phyloP scores from a whole-genome alignment of 2,329 filamentous ascomycete species.

The Botrytis byssoidea region DNA sequence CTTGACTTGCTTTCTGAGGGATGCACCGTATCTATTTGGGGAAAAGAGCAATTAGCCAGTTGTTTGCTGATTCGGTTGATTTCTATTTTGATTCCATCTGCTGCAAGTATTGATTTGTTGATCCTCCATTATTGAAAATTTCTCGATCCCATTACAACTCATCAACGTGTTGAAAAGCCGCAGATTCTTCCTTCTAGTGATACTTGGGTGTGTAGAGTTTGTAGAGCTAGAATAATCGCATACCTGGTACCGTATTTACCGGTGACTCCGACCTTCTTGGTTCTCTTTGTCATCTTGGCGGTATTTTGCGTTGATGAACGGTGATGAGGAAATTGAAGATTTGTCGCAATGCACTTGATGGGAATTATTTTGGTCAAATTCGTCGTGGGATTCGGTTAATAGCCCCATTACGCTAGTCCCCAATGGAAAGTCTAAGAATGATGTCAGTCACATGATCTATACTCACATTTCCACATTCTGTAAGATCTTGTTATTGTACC shows the following conservation, averaged over 20 bases:
- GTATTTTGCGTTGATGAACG: slow-evolving; percentile 39
- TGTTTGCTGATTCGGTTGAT: slow-evolving; percentile 12
- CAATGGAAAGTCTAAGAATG: neutral
- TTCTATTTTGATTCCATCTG: neutral
- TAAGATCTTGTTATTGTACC: neutral
- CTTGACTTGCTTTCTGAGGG: slow-evolving; percentile 98
- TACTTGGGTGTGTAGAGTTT: slow-evolving; percentile 17
- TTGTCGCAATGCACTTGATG: slow-evolving; percentile 24
- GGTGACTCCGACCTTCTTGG: slow-evolving; percentile 98
- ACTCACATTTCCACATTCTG: neutral
- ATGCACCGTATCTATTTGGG: slow-evolving; percentile 83
- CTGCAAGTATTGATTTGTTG: neutral
- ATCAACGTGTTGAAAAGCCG: slow-evolving; percentile 5
- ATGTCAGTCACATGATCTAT: neutral
- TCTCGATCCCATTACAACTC: neutral
- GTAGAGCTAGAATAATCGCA: slow-evolving; percentile 43
- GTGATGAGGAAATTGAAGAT: slow-evolving; percentile 26
- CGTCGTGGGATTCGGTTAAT: slow-evolving; percentile 22
- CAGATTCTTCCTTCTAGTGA: neutral
- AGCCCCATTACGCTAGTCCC: slow-evolving; percentile 19
- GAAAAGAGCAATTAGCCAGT: slow-evolving; percentile 27
- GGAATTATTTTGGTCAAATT: slow-evolving; percentile 25
- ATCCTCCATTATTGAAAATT: neutral
- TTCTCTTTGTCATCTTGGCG: slow-evolving; percentile 89
- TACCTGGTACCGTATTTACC: slow-evolving; percentile 98